Evolutionary conservation across 345 rosid species (phyloP), one percentile per base, ranked within the genome.

Genomic region (Lagerstroemia speciosa): DNA sequence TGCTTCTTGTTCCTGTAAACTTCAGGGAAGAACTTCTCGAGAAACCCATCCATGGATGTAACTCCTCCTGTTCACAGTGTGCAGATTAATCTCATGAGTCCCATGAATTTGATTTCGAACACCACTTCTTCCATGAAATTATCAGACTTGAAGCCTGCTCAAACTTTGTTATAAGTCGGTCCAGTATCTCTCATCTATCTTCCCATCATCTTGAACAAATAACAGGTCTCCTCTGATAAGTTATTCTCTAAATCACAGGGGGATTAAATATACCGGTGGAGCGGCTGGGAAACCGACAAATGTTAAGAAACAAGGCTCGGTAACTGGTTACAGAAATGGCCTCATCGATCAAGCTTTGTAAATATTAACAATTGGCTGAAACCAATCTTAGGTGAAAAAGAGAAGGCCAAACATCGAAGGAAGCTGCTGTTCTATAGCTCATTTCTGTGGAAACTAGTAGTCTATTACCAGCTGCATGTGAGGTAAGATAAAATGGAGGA

Each of bases 41-140:
- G 99, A 72, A 94, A 94, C 41, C 73, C 88, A 78, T 94, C 86
- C 91, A 84, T 88, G 8, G 96, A 88, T 41, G 96, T 88, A 50
- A 91, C 97, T 53, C 99, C 97, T 58, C 97, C 96, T 89, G 90
- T 34, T 20, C 3, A 3, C 5, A 15, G 36, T 62, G 14, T 66
- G 9, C 14, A 66, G 22, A 24, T 41, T 66, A 66, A 43, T 17
- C 48, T 66, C 55, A 7, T 2, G 24, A 26, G 1, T 27, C 20
- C 7, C 33, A 45, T 15, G 11, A 41, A 2, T 6, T 43, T 11
- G 5, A 19, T 53, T n/a, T 26, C 24, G 4, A 26, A 33, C 17
- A 57, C 7, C 17, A 57, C 29, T 52, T n/a, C 58, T 52, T 52
- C 60, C 60, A n/a, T 8, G 24, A 53, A 24, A n/a, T 8, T 9